Percentiles rank a stretch among this genome's conserved stretches.
Evolutionary conservation across 371 early-diverging fungal species (phyloP).

Genomic region (Entomophthora muscae): DNA sequence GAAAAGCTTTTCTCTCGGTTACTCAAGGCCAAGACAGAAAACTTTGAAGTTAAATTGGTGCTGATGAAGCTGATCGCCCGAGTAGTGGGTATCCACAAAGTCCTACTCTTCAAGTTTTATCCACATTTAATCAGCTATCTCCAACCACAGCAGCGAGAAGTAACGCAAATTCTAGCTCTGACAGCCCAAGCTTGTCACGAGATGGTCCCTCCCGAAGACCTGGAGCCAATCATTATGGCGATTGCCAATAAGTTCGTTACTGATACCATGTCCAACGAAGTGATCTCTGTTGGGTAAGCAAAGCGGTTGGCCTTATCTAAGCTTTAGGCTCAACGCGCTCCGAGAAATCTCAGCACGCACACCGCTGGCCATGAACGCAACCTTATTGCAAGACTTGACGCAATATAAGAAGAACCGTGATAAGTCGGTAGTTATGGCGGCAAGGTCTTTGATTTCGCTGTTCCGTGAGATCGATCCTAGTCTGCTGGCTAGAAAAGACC

Average conservation of each 20-base stretch:
- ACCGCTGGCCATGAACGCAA: constrained; percentile 77
- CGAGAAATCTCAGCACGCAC: constrained; percentile 81
- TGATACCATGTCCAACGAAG: constrained; percentile 74
- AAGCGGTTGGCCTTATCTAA: constrained; percentile 5
- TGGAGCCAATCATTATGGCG: constrained; percentile 65
- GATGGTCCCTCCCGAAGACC: constrained; percentile 78
- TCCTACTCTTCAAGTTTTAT: constrained; percentile 73
- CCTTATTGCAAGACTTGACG: constrained; percentile 68
- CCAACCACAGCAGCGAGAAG: constrained; percentile 84
- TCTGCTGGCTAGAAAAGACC: constrained; percentile 73
- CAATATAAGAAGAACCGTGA: constrained; percentile 81
- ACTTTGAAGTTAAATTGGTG: constrained; percentile 75
- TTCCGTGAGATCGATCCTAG: constrained; percentile 89
- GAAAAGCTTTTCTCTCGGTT: constrained; percentile 76
- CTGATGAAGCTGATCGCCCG: constrained; percentile 85
- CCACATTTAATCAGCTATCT: constrained; percentile 74
- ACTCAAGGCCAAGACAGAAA: constrained; percentile 34
- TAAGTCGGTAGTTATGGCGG: constrained; percentile 82
- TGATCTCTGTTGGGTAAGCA: constrained; percentile 69
- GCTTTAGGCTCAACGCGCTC: constrained; percentile 57
- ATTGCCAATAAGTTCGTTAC: constrained; percentile 92
- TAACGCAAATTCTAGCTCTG: constrained; percentile 78
- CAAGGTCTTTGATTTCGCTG: constrained; percentile 68
- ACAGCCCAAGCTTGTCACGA: constrained; percentile 82
- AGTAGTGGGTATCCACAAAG: constrained; percentile 85